Evolutionary conservation across 805 yeast genomes (phyloP).

Genomic region (Dipodascus albidus): DNA sequence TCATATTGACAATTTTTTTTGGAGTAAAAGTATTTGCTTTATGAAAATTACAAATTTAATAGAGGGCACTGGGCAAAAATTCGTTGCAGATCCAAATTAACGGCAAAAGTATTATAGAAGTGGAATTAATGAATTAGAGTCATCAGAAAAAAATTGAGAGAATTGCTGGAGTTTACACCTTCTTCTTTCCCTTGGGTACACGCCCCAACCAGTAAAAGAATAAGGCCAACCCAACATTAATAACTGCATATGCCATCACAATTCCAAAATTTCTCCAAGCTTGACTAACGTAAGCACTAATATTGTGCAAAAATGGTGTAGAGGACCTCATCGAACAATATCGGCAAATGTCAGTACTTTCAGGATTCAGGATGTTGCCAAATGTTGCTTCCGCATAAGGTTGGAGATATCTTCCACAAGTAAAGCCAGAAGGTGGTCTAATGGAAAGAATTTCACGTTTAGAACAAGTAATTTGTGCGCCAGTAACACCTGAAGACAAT

Average conservation of each 20-base stretch:
- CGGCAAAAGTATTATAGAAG: too few species aligned
- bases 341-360: conserved; percentile 35
- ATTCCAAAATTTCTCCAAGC: conserved; percentile 54
- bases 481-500: conserved; percentile 38
- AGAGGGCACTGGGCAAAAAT: too few species aligned
- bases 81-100: too few species aligned
- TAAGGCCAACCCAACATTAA: conserved; percentile 34
- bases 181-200: conserved; percentile 45
- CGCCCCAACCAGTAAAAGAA: conserved; percentile 54
- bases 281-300: conserved; percentile 23
- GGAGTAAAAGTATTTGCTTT: too few species aligned
- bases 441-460: conserved; percentile 36
- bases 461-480: conserved; percentile 37
- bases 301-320: conserved; percentile 25
- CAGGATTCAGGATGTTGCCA: conserved; percentile 36
- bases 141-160: too few species aligned
- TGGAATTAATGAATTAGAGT: too few species aligned
- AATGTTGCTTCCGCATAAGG: conserved; percentile 28
- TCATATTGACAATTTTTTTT: too few species aligned
- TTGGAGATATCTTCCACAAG: conserved; percentile 46
- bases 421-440: conserved; percentile 40
- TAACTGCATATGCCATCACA: conserved; percentile 36
- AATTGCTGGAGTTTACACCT: not conserved
- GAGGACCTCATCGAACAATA: not conserved
- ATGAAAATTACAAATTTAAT: too few species aligned